Conservation (phyloP, 2,329 filamentous ascomycete species). For the Neofusicoccum kwambonambiense region DNA sequence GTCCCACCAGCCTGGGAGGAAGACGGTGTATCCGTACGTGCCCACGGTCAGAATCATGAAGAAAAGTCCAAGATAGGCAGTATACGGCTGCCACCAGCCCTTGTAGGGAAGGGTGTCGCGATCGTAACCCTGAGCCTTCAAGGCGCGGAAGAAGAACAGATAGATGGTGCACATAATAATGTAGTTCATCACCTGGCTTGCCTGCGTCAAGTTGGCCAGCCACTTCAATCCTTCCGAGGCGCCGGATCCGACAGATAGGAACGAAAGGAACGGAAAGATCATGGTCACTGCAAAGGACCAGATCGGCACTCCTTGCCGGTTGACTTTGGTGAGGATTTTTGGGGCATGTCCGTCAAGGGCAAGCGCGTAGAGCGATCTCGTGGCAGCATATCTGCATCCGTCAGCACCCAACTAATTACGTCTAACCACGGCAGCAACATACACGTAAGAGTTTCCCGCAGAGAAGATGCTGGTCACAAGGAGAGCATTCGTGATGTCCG, state of each 20-base stretch:
- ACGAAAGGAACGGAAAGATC: conserved; percentile 37
- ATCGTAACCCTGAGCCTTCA: conserved; percentile 46
- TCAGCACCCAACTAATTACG: not conserved
- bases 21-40: conserved; percentile 55
- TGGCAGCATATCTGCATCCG: conserved; percentile 3
- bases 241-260: conserved; percentile 31
- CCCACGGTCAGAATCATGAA: conserved; percentile 52
- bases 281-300: conserved; percentile 55
- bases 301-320: conserved; percentile 61
- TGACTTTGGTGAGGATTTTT: conserved; percentile 54
- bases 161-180: conserved; percentile 56
- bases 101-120: conserved; percentile 46
- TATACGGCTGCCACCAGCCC: conserved; percentile 51
- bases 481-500: conserved; percentile 25
- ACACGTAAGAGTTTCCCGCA: conserved; percentile 52
- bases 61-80: conserved; percentile 49
- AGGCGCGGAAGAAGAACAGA: conserved; percentile 53
- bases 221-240: conserved; percentile 33
- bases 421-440: not conserved
- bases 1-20: conserved; percentile 48
- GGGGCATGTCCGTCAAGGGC: conserved; percentile 49
- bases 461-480: conserved; percentile 49
- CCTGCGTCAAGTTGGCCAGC: conserved; percentile 54
- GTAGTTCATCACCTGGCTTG: conserved; percentile 62
- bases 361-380: conserved; percentile 43